Base-by-base conservation (phyloP, 2,329 filamentous ascomycete genomes). In the Paecilomyces sp. region DNA sequence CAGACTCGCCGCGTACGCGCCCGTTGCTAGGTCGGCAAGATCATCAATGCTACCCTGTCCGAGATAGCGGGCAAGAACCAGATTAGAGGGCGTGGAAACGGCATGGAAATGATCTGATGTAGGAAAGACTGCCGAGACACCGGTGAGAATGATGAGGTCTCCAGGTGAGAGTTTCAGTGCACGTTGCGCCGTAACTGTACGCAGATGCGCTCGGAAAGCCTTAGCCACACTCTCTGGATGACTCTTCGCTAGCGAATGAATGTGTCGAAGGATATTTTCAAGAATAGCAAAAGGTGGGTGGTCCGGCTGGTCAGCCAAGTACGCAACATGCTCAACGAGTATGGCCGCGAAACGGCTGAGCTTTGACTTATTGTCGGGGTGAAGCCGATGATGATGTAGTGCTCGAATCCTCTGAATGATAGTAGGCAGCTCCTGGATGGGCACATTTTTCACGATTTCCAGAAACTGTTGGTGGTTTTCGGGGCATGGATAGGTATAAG, bases 91-190 rank as follows among this genome's bases (percentile, higher is more conserved):
- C 1, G 94, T 99, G 50, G 91, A 89, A 36, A 97, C 91, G 67
- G 94, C 89, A 69, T 99, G 94, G 75, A 97, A 99, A 75, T 97
- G 92, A 75, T 99, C 94, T 0, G 92, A 97, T 0, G 94, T 96
- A 3, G 94, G 92, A 69, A 96, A 99, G 57, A 95, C 89, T 1
- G 86, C 87, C 50, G 88, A 86, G 61, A 97, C 85, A 0, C 91
- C 92, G 0, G 91, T 92, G 36, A 99, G 78, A n/a, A 96, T 77
- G 24, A 92, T 77, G 22, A 99, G 77, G 68, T 99, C 92, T 18
- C 91, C 90, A n/a, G 81, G 71, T 12, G 73, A 66, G 72, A 83
- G 68, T 73, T 83, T 67, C 81, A 85, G 68, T 0, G 79, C 74
- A 30, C 79, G 80, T 1, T 81, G 75, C 12, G 81, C 73, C 50